Evolutionary conservation across 257 asterid species (phyloP), one percentile per base, ranked within the genome.

Genomic region (Fraxinus quadrangulata): DNA sequence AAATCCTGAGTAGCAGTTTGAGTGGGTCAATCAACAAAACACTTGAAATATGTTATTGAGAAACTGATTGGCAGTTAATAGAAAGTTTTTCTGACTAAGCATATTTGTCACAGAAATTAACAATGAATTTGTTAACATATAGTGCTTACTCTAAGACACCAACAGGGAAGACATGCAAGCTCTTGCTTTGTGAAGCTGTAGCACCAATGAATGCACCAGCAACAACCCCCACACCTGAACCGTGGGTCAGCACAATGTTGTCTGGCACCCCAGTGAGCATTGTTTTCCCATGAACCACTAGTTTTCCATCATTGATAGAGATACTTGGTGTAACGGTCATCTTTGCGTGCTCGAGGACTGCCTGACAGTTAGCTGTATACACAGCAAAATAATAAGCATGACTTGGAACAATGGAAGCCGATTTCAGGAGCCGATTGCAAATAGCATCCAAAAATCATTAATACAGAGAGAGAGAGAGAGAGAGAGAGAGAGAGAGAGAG

Each of bases 151-250:
- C 97, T 81, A 94, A 83, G 71, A 83, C 87, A 67, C 99, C 99
- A 70, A 92, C 92, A 13, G 97, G 99, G 80, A 88, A 89, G 47
- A 92, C 91, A 74, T 91, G 99, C 67, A 90, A 73, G 88, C 98
- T 90, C 85, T 90, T 91, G 88, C 88, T 88, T 34, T 90, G 72
- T 61, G 92, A 86, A 70, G 97, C 94, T 0, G 91, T 80, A 83
- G 98, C 99, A 72, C 99, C 98, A 17, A 94, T 86, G 83, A 94
- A 94, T 67, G 98, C 96, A 83, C 97, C 97, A 24, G 78, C 87
- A 70, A 89, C 89, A 16, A 90, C 92, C 70, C 94, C 98, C 67
- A 79, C 89, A 73, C 96, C 93, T 0, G 96, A 88, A 56, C 96
- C 96, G 28, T 92, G 92, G 42, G 96, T 91, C 36, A 94, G 84